These are phyloP conservation scores for Heritiera fomes DNA, from an alignment of 345 rosid species.

Conservation along the genomic window DNA sequence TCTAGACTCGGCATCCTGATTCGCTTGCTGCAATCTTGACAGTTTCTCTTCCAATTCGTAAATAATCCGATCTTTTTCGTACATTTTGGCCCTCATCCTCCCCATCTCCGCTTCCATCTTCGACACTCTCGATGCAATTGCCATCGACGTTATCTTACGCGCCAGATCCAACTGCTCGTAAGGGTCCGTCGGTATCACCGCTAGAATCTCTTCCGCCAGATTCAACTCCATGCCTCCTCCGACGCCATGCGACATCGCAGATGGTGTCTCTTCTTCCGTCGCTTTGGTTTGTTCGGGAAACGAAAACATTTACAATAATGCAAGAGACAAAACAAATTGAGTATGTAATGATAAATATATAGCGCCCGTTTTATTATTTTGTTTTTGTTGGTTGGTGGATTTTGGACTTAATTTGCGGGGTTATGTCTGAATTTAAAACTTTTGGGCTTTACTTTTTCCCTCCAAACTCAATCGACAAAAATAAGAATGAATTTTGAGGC, in stretches of 20 bases:
- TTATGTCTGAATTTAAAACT: neutral
- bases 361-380: neutral
- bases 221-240: conserved; percentile 49
- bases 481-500: too few relatives aligned
- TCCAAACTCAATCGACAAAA: neutral
- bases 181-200: conserved; percentile 83
- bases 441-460: neutral
- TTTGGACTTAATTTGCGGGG: neutral
- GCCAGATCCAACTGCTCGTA: conserved; percentile 96
- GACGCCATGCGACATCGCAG: conserved; percentile 38
- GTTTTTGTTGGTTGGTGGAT: neutral
- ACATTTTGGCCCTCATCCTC: conserved; percentile 47
- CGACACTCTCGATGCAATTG: conserved; percentile 89
- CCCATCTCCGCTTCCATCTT: conserved; percentile 68
- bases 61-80: conserved; percentile 67
- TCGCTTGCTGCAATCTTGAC: conserved; percentile 48
- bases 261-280: conserved; percentile 9
- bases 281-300: neutral
- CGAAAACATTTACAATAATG: neutral
- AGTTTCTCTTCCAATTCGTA: conserved; percentile 59
- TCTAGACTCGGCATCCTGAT: conserved; percentile 57
- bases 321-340: neutral
- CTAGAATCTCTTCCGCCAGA: conserved; percentile 71
- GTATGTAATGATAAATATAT: neutral
- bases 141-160: conserved; percentile 94